A percentile compares a stretch with the other conserved stretches of the same genome.
Evolutionary conservation across 139 green algal genomes (phyloP).

Genomic region (Coelastrella sp.): DNA sequence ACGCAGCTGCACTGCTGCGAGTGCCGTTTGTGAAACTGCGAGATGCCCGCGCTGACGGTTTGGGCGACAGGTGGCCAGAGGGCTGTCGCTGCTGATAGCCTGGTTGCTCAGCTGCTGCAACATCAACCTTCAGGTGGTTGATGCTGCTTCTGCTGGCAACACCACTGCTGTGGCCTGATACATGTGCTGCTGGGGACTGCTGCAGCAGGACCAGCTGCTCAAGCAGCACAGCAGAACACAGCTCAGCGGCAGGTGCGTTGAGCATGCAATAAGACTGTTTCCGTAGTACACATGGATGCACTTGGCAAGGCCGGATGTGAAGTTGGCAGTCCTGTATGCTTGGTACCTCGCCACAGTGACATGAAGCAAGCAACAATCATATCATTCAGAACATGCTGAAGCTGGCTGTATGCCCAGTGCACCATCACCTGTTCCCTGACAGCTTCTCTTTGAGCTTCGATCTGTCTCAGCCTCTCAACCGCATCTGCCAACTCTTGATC

Average conservation of each 20-base stretch:
- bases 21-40: background rate
- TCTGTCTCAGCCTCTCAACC: slow-evolving; percentile 1
- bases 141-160: background rate
- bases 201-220: background rate
- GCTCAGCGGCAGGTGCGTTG: too few species aligned
- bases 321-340: too few species aligned
- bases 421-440: slow-evolving; percentile 12
- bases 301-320: too few species aligned
- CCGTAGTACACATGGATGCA: too few species aligned
- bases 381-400: background rate
- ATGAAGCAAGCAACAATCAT: too few species aligned
- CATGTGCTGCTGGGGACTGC: background rate
- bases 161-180: background rate
- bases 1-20: slow-evolving; percentile 23
- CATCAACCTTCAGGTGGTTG: background rate
- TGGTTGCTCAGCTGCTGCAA: background rate
- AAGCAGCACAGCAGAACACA: background rate
- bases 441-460: background rate
- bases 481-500: slow-evolving; percentile 1
- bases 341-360: too few species aligned
- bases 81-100: background rate
- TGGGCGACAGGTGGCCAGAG: too few species aligned
- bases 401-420: background rate
- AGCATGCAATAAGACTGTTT: too few species aligned
- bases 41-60: too few species aligned